These are phyloP conservation scores for Rosa persica DNA, from an alignment of 306 rosid genomes.

Conservation along the genomic window DNA sequence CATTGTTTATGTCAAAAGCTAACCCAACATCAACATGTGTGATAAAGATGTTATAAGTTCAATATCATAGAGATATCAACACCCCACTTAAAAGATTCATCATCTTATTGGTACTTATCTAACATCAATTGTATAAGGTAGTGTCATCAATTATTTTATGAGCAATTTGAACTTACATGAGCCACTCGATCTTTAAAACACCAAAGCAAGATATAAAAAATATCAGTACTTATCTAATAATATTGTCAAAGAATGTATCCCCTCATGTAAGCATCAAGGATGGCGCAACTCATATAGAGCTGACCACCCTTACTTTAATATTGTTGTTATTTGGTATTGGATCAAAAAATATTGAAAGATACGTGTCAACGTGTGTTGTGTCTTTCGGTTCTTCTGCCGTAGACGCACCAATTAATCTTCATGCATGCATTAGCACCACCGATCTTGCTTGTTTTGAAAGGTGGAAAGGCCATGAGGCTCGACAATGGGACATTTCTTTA, in stretches of 20 bases:
- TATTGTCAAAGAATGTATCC: conserved; percentile 4
- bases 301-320: not conserved
- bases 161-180: not conserved
- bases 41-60: not conserved
- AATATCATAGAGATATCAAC: not conserved
- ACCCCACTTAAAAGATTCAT: not conserved
- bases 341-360: not conserved
- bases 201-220: not conserved
- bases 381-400: conserved; percentile 3
- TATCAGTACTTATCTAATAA: not conserved
- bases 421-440: conserved; percentile 2
- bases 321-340: not conserved
- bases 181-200: not conserved
- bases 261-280: not conserved
- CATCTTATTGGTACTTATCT: not conserved
- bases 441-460: not conserved
- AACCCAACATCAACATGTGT: conserved; percentile 13
- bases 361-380: not conserved
- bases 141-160: not conserved
- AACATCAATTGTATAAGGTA: not conserved
- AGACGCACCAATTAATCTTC: not conserved
- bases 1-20: conserved; percentile 1
- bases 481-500: conserved; percentile 4
- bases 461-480: not conserved
- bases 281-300: not conserved